Evolutionary conservation across 306 rosid genomes (phyloP).

Genomic region (Malus orientalis): DNA sequence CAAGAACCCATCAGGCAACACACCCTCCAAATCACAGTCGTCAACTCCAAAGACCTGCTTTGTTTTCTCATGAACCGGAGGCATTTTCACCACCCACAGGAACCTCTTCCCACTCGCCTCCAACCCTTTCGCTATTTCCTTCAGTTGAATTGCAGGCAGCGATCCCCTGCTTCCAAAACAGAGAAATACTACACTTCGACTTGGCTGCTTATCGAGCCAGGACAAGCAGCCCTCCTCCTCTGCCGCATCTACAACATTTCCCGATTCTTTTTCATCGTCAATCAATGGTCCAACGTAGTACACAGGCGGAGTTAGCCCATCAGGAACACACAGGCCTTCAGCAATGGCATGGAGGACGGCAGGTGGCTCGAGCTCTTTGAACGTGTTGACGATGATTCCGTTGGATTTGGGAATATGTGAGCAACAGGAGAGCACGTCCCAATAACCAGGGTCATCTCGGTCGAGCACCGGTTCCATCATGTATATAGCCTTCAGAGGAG

Average conservation of each 20-base stretch:
- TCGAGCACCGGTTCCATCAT: neutral
- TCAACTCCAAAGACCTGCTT: neutral
- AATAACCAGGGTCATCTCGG: neutral
- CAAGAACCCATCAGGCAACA: constrained; percentile 23
- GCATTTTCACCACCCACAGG: constrained; percentile 13
- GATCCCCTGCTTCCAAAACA: constrained; percentile 29
- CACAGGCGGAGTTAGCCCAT: constrained; percentile 15
- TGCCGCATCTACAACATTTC: neutral
- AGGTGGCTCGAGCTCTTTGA: constrained; percentile 20
- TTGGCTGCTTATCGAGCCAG: constrained; percentile 24
- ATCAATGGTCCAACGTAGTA: constrained; percentile 21
- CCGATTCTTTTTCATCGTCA: neutral
- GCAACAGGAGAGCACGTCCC: neutral
- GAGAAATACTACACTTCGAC: constrained; percentile 15
- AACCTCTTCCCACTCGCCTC: constrained; percentile 26
- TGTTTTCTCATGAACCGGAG: neutral
- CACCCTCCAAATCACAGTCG: neutral
- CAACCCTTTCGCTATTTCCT: constrained; percentile 24
- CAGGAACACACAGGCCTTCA: constrained; percentile 13
- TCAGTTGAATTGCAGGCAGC: constrained; percentile 1
- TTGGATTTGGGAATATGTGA: neutral
- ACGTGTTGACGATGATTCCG: constrained; percentile 22
- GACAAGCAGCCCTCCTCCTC: constrained; percentile 1
- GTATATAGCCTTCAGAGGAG: neutral
- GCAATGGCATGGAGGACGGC: neutral